These are phyloP conservation scores for Eucalyptus leucophloia DNA, from an alignment of 345 rosid genomes.

Conservation along the genomic window DNA sequence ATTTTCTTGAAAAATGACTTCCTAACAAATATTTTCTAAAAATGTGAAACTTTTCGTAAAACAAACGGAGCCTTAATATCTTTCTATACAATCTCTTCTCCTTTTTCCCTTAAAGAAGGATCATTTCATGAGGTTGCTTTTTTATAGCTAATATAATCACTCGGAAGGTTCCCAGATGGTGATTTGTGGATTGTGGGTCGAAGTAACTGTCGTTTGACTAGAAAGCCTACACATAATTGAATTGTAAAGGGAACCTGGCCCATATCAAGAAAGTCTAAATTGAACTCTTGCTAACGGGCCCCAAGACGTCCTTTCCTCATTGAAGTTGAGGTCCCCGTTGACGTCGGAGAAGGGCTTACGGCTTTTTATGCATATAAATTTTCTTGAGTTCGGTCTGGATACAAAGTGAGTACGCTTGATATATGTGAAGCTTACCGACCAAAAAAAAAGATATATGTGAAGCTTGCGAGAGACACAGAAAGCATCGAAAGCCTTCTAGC, in stretches of 20 bases:
- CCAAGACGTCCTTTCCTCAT: background rate
- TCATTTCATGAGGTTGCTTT: background rate
- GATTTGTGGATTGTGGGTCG: background rate
- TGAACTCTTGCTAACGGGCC: background rate
- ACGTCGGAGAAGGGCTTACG: background rate
- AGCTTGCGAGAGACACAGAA: background rate
- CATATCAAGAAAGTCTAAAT: background rate
- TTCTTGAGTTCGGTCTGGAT: background rate
- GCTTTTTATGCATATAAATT: background rate
- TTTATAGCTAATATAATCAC: background rate
- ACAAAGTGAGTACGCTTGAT: background rate
- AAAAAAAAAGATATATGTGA: background rate
- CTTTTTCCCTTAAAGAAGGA: background rate
- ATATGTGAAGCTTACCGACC: background rate
- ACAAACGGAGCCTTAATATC: fast-evolving
- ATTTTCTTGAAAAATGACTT: too few relatives aligned
- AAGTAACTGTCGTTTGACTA: background rate
- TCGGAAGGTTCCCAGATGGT: background rate
- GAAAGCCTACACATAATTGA: background rate
- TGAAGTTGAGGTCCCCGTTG: background rate
- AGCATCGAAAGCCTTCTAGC: background rate
- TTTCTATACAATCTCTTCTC: background rate
- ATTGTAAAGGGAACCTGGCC: background rate
- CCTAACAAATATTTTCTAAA: too few relatives aligned
- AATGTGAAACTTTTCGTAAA: too few relatives aligned